These are phyloP conservation scores for Fusarium zealandicum DNA, from an alignment of 2,329 filamentous ascomycete genomes.

Conservation along the genomic window DNA sequence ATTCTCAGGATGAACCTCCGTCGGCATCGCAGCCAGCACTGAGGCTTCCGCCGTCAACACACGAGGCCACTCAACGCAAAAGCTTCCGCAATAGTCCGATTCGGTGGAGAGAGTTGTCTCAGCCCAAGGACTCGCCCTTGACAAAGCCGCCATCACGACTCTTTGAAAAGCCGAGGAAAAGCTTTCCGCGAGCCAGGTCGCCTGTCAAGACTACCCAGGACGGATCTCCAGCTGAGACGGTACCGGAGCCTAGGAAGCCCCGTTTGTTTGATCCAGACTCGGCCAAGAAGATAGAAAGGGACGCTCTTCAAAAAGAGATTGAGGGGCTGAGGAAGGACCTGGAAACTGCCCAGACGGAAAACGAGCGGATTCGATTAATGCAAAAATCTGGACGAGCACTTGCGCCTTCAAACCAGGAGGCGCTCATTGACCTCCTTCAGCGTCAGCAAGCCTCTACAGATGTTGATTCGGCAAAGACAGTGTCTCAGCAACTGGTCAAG, in stretches of 20 bases:
- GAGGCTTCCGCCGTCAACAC: constrained; percentile 50
- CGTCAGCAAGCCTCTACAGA: constrained; percentile 50
- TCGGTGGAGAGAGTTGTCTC: constrained; percentile 49
- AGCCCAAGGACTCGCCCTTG: constrained; percentile 56
- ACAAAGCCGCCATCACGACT: constrained; percentile 52
- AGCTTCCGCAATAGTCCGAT: constrained; percentile 69
- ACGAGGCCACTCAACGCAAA: constrained; percentile 61
- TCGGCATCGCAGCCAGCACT: constrained; percentile 24
- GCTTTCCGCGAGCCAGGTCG: neutral
- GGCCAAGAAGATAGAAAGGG: constrained; percentile 60
- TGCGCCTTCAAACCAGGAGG: constrained; percentile 46
- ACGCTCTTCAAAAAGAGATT: constrained; percentile 63
- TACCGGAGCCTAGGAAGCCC: constrained; percentile 5
- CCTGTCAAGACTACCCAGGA: neutral
- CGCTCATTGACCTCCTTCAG: constrained; percentile 51
- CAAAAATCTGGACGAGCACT: constrained; percentile 50
- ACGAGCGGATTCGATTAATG: constrained; percentile 58
- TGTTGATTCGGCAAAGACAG: constrained; percentile 36
- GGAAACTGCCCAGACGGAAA: constrained; percentile 63
- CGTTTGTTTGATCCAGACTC: constrained; percentile 49
- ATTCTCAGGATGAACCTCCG: constrained; percentile 5
- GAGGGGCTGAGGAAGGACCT: constrained; percentile 65
- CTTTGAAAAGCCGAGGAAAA: constrained; percentile 23
- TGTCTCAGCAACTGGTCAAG: constrained; percentile 54
- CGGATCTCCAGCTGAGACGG: neutral